These are phyloP conservation scores for Trichoderma harzianum DNA, from an alignment of 2,329 filamentous ascomycete species.

Conservation along the genomic window DNA sequence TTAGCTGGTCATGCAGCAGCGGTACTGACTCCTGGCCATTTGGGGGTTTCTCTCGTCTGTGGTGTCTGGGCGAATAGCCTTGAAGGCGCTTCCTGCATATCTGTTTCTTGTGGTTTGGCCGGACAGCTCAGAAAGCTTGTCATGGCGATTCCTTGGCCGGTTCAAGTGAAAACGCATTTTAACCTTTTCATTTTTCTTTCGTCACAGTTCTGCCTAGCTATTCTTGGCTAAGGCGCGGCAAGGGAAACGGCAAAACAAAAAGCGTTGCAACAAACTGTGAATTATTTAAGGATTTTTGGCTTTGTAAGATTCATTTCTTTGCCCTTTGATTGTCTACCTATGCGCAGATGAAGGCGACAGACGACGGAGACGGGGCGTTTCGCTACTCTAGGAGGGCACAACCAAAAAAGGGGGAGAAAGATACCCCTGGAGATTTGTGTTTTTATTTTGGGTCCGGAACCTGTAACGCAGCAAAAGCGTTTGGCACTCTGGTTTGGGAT, in stretches of 20 bases:
- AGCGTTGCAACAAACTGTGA: slow-evolving; percentile 15
- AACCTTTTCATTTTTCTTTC: not conserved
- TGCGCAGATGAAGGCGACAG: slow-evolving; percentile 16
- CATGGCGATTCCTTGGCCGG: slow-evolving; percentile 10
- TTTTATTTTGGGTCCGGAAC: slow-evolving; percentile 7
- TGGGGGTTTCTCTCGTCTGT: not conserved
- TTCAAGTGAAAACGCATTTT: slow-evolving; percentile 3
- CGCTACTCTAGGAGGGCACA: slow-evolving; percentile 5
- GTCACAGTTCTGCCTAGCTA: slow-evolving; percentile 17
- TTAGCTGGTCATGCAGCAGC: not conserved
- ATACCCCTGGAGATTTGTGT: slow-evolving; percentile 4
- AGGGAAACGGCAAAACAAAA: slow-evolving; percentile 16
- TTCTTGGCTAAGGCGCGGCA: slow-evolving; percentile 15
- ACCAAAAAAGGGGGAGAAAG: not conserved
- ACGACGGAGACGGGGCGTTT: slow-evolving; percentile 15
- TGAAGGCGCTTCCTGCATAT: not conserved
- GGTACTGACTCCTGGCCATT: not conserved
- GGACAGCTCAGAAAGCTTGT: not conserved
- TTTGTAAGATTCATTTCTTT: slow-evolving; percentile 15
- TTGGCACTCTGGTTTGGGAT: not conserved
- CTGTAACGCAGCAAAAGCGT: slow-evolving; percentile 7
- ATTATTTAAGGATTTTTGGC: slow-evolving; percentile 17
- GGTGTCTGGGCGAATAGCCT: not conserved
- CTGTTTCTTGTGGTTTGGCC: not conserved
- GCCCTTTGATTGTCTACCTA: slow-evolving; percentile 10